Conservation (phyloP, 2,329 filamentous ascomycete species). For the Xylaria sp. region DNA sequence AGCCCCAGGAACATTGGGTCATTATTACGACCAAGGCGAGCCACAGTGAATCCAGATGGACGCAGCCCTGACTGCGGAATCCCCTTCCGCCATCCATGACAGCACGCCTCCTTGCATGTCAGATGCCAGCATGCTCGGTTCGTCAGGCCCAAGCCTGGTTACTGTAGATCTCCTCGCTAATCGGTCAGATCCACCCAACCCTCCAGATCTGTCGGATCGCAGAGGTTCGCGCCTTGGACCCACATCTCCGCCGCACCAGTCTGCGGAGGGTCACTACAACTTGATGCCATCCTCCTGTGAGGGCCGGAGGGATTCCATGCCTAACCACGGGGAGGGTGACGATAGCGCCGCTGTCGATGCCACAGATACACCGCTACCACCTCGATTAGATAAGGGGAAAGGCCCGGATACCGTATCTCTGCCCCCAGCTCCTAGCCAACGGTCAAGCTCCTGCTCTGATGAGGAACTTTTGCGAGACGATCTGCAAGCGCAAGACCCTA, state of each 20-base stretch:
- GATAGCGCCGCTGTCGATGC: background rate
- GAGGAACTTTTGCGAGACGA: background rate
- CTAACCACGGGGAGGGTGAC: background rate
- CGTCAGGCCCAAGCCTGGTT: slow-evolving; percentile 10
- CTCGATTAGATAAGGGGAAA: slow-evolving; percentile 32
- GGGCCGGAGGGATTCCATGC: background rate
- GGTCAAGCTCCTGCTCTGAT: background rate
- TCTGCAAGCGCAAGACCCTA: slow-evolving; percentile 8
- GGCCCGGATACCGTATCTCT: slow-evolving; percentile 20
- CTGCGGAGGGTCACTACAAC: background rate
- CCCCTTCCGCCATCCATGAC: slow-evolving; percentile 18
- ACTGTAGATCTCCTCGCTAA: slow-evolving; percentile 32
- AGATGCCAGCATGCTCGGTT: slow-evolving; percentile 19
- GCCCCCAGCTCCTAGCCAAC: background rate
- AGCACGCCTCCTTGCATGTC: slow-evolving; percentile 14
- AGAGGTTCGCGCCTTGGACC: slow-evolving; percentile 17
- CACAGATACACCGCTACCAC: background rate
- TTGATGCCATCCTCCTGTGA: slow-evolving; percentile 10
- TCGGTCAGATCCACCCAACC: slow-evolving; percentile 33
- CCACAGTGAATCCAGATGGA: slow-evolving; percentile 28
- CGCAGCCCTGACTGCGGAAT: slow-evolving; percentile 18
- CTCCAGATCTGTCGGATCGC: slow-evolving; percentile 29
- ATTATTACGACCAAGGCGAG: slow-evolving; percentile 18
- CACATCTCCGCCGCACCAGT: slow-evolving; percentile 25
- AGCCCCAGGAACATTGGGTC: background rate